Evolutionary conservation across 345 rosid genomes (phyloP), one percentile per base, ranked within the genome.

Genomic region (Aquilaria sinensis): DNA sequence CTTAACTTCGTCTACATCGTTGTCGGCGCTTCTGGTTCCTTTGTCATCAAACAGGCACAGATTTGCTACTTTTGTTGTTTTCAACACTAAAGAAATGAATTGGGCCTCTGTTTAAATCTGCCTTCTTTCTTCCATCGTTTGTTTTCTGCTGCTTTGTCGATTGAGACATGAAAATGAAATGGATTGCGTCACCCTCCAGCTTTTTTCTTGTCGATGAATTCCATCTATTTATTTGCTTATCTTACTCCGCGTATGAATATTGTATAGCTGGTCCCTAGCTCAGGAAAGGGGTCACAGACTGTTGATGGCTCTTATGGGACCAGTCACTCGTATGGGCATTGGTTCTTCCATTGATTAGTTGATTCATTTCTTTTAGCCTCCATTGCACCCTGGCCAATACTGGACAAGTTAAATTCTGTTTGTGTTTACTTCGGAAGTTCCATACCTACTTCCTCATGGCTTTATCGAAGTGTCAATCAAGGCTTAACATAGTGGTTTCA

Each of bases 1-100:
- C 89, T 90, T 70, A 90, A 88, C 59, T 90, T 79, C 69, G 97
- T 88, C 61, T 90, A 75, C 84, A 90, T 90, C 66, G 84, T 90
- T 31, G 51, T 61, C 45, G 79, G 82, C 61, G 62, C 86, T n/a
- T 53, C 80, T 62, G 97, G 91, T 5, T 90, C 97, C n/a, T 61
- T 90, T 43, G 91, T 90, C 66, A 66, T 84, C 81, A 90, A 90
- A 81, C 96, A 90, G 96, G 96, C 81, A 37, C 43, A 37, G 2
- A 16, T 16, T 16, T 16, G 23, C 23, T 16, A 0, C 23, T 16
- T 16, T 16, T 16, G 23, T 16, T 16, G 23, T 16, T 16, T 16
- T 16, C 23, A 16, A 16, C 23, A 16, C 23, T 16, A 16, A 16
- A 16, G 23, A 37, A 37, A 37, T 37, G 43, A 37, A 37, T 2